A percentile compares a stretch with the other conserved stretches of the same genome.
phyloP scores from a whole-genome alignment of 2,329 filamentous ascomycete species.

The Verticillium nonalfalfae region DNA sequence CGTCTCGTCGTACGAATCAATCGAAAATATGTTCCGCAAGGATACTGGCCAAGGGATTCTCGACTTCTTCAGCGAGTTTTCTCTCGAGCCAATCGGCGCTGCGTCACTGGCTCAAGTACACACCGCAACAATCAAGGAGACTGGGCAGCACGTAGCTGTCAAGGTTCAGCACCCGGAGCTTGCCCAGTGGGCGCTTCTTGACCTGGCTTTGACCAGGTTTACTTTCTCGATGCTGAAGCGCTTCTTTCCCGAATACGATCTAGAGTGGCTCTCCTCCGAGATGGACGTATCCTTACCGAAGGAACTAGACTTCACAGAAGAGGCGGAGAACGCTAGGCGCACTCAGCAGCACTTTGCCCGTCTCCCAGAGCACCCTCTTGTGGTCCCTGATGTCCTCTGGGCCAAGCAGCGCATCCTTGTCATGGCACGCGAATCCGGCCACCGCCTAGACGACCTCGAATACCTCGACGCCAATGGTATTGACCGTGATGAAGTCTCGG shows the following conservation, averaged over 20 bases:
- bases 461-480: slow-evolving; percentile 84
- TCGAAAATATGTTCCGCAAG: slow-evolving; percentile 75
- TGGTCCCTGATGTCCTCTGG: slow-evolving; percentile 88
- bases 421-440: slow-evolving; percentile 88
- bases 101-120: slow-evolving; percentile 95
- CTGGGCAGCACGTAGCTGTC: slow-evolving; percentile 82
- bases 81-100: slow-evolving; percentile 74
- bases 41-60: slow-evolving; percentile 77
- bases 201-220: slow-evolving; percentile 78
- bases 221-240: slow-evolving; percentile 85
- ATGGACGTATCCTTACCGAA: slow-evolving; percentile 88
- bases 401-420: slow-evolving; percentile 83
- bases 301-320: slow-evolving; percentile 83
- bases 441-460: slow-evolving; percentile 79
- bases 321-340: slow-evolving; percentile 76
- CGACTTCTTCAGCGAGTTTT: slow-evolving; percentile 84
- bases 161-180: slow-evolving; percentile 92
- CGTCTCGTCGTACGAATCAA: slow-evolving; percentile 80
- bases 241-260: slow-evolving; percentile 96
- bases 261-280: slow-evolving; percentile 91
- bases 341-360: slow-evolving; percentile 76
- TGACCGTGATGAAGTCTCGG: slow-evolving; percentile 91
- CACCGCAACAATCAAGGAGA: slow-evolving; percentile 74
- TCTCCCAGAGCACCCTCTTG: slow-evolving; percentile 68
- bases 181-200: slow-evolving; percentile 83